A percentile compares a stretch with the other conserved stretches of the same genome.
phyloP scores from a whole-genome alignment of 2,329 filamentous ascomycete genomes.

The Aquanectria penicillioides region DNA sequence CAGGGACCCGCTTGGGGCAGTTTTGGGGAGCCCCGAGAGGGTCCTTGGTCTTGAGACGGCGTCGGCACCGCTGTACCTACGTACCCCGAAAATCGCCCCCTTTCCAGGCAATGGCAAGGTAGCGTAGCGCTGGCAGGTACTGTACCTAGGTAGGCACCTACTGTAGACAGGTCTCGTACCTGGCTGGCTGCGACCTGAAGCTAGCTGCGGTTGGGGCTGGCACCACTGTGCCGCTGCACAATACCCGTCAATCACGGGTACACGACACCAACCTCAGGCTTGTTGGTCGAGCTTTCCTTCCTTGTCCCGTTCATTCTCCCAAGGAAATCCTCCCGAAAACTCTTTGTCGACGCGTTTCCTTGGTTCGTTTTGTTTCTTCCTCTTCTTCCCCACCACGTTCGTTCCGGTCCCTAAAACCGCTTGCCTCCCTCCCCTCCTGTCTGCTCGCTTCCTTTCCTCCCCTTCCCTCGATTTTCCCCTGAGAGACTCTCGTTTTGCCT shows the following conservation, averaged over 20 bases:
- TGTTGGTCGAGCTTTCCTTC: too few relatives aligned
- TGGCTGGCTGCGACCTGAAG: too few relatives aligned
- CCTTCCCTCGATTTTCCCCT: slow-evolving; percentile 24
- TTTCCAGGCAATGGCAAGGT: not conserved
- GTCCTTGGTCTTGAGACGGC: slow-evolving; percentile 14
- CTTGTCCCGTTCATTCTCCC: slow-evolving; percentile 24
- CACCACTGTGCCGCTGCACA: too few relatives aligned
- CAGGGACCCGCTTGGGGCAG: slow-evolving; percentile 28
- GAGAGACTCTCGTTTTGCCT: slow-evolving; percentile 28
- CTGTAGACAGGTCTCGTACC: not conserved
- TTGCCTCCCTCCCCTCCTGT: slow-evolving; percentile 29
- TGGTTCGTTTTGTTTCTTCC: slow-evolving; percentile 22
- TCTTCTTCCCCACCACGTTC: slow-evolving; percentile 39
- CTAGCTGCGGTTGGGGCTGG: too few relatives aligned
- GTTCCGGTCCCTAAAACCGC: slow-evolving; percentile 39
- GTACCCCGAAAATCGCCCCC: slow-evolving; percentile 5
- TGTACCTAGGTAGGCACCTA: too few relatives aligned
- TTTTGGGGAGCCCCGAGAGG: slow-evolving; percentile 6
- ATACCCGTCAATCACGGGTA: too few relatives aligned
- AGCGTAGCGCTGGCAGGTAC: too few relatives aligned
- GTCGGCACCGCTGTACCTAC: slow-evolving; percentile 11
- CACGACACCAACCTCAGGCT: slow-evolving; percentile 18
- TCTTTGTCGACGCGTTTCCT: slow-evolving; percentile 34
- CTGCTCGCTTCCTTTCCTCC: slow-evolving; percentile 11
- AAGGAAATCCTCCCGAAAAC: slow-evolving; percentile 31